Base-by-base conservation (phyloP, 805 yeast genomes). In the Candida sithepensis region DNA sequence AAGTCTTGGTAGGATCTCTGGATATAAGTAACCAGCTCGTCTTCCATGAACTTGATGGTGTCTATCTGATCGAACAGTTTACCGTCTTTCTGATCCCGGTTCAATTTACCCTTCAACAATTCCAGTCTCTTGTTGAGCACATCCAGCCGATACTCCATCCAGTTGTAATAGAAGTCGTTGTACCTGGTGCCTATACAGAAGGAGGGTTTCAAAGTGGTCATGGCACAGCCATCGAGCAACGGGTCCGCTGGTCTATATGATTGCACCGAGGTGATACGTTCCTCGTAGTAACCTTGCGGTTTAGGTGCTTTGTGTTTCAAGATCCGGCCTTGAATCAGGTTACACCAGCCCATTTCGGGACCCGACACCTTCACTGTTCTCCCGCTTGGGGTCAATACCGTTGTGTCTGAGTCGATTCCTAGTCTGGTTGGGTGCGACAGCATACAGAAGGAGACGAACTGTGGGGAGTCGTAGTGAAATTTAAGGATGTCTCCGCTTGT, bases 201-300 rank as follows among this genome's bases (percentile, higher is more conserved):
- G 5, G 62, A 49, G 20, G 71, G 69, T 50, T 56, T 62, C 30
- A 59, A 56, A 8, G 70, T 64, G 22, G 69, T 62, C 45, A 61
- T 47, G n/a, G 63, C 66, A 23, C 65, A 57, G 30, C 63, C 64
- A 19, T 64, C 67, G 16, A 55, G 34, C 47, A 65, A 47, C 37
- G 65, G 56, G 43, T 63, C 61, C 26, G 50, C 54, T 30, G 71
- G 67, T 56, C 66, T 65, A 46, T 59, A 65, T n/a, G 63, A 56
- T 13, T 57, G 60, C 71, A 3, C 81, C 81, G 47, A 38, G 10
- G 41, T 38, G 41, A 38, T 38, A 19, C 41, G 23, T 19, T 38
- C 41, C 24, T 18, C 41, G n/a, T 21, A 38, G 16, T 38, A 14
- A 18, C 41, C 41, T 6, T 19, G 19, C 7, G 41, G 41, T 38